These are phyloP conservation scores for Gossypium gossypioides DNA, from an alignment of 441 rosid genomes.

Conservation along the genomic window DNA sequence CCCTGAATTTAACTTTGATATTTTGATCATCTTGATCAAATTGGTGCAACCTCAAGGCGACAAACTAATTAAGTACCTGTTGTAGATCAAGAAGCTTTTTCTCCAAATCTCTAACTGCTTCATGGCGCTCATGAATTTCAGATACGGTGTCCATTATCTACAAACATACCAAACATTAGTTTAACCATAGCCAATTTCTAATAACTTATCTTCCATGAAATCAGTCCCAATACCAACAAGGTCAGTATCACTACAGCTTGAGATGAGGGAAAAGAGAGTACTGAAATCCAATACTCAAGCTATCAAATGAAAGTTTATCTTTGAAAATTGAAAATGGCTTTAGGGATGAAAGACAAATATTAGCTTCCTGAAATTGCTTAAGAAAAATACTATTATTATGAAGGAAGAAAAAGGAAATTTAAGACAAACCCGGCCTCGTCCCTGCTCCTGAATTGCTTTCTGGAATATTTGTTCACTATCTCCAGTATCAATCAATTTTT, in stretches of 20 bases:
- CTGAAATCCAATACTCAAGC: not conserved
- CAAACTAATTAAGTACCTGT: slow-evolving; percentile 44
- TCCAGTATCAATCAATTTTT: slow-evolving; percentile 88
- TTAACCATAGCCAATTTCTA: not conserved
- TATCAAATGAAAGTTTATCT: slow-evolving; percentile 7
- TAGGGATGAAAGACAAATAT: not conserved
- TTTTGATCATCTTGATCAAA: not conserved
- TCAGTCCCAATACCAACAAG: not conserved
- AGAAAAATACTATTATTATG: not conserved
- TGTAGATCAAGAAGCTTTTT: slow-evolving; percentile 86
- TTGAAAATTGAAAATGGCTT: not conserved
- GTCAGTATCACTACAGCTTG: not conserved
- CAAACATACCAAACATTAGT: slow-evolving; percentile 6
- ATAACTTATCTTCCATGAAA: slow-evolving; percentile 2
- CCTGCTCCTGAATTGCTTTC: slow-evolving; percentile 93
- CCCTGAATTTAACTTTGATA: not conserved
- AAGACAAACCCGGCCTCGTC: slow-evolving; percentile 79
- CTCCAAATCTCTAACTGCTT: slow-evolving; percentile 84
- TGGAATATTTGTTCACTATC: slow-evolving; percentile 95
- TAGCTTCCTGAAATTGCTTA: not conserved
- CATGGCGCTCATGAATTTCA: slow-evolving; percentile 99
- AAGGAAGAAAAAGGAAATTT: slow-evolving; percentile 3
- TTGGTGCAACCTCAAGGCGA: not conserved
- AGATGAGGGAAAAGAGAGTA: not conserved
- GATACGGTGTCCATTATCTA: slow-evolving; percentile 96